These are phyloP conservation scores for Lasiodiplodia sp. DNA, from an alignment of 2,329 filamentous ascomycete genomes.

Conservation along the genomic window DNA sequence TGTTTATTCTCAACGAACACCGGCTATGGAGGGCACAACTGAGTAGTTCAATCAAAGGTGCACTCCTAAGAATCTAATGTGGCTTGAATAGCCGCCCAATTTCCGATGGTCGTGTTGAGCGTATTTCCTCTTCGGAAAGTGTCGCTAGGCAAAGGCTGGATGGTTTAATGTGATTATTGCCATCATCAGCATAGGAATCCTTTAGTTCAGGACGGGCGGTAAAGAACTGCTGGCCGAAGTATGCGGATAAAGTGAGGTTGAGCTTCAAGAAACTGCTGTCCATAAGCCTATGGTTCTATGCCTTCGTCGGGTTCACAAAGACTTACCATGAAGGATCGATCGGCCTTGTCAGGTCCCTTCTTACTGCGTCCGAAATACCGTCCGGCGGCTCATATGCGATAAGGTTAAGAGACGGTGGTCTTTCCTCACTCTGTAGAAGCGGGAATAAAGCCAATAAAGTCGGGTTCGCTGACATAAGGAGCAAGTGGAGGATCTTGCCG, in stretches of 20 bases:
- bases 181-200: not conserved
- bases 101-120: no score
- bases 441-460: not conserved
- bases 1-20: slow-evolving; percentile 57
- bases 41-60: not conserved
- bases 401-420: not conserved
- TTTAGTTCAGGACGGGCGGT: not conserved
- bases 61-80: not conserved
- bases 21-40: slow-evolving; percentile 35
- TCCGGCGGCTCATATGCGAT: not conserved
- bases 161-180: no score
- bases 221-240: not conserved
- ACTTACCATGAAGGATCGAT: not conserved
- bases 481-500: slow-evolving; percentile 1
- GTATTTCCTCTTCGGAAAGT: no score
- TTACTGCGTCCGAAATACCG: not conserved
- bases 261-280: not conserved
- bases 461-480: not conserved
- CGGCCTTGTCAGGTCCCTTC: not conserved
- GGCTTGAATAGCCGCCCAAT: no score
- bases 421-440: not conserved
- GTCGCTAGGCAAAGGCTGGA: no score
- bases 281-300: not conserved
- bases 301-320: no score
- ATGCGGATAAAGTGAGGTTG: not conserved